Evolutionary conservation across 805 yeast genomes (phyloP), one percentile per base, ranked within the genome.

Genomic region (Lachancea kluyveri): DNA sequence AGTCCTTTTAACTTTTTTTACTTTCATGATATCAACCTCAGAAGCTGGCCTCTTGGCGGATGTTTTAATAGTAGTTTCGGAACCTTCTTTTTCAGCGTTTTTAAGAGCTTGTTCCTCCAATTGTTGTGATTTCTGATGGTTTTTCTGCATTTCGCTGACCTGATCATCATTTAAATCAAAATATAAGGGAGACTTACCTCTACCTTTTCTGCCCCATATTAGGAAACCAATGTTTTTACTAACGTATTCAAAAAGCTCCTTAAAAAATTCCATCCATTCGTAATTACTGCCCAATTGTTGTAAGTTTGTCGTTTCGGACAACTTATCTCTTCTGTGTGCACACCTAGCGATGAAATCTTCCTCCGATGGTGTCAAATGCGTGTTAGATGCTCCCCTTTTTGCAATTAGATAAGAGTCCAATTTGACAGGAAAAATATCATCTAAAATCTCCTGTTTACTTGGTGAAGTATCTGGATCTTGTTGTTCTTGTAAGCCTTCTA

Each of bases 241-340:
- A 14, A 83, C 79, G 48, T 83, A 88, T 26, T 81, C 92, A 37
- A 82, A 70, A 29, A 92, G 53, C 40, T 83, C 92, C 45, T 77
- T 79, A 42, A 90, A 65, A 51, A 88, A 90, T 36, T 75, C 72
- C 39, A 81, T 69, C 96, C 96, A 90, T 44, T 79, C 88, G 57
- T 86, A 90, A 41, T 74, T 79, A 42, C 76, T 79, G 43, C 77
- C 65, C 27, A 90, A 64, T 13, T 65, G 69, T 16, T 69, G 68
- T 21, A 69, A 72, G 19, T 67, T 61, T 3, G 64, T 54, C 36
- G 63, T 64, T 24, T 62, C 65, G 40, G 70, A 47, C 22, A 90
- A 60, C 24, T 71, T 70, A 17, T 75, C 79, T 41, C 78, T 77
- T 30, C 98, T 68, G 4, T 79, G 67, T 31, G 68, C 68, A 55